These are phyloP conservation scores for Dactylellina haptotyla DNA, from an alignment of 2,329 filamentous ascomycete genomes.

Conservation along the genomic window DNA sequence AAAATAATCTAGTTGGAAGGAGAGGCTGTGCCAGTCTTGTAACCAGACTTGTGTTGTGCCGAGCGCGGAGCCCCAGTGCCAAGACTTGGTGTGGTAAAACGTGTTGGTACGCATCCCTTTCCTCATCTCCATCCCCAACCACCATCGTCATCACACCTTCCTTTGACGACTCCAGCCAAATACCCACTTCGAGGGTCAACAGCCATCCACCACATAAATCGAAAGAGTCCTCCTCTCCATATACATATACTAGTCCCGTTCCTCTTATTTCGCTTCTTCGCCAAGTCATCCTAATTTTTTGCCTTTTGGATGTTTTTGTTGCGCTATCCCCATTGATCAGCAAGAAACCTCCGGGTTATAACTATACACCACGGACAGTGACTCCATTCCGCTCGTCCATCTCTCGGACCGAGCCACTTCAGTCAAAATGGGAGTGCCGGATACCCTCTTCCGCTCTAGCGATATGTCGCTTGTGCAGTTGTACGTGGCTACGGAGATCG, in stretches of 20 bases:
- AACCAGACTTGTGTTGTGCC: too few species aligned
- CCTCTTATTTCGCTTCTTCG: not conserved
- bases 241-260: too few species aligned
- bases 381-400: constrained; percentile 45
- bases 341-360: constrained; percentile 39
- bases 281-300: not conserved
- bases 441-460: constrained; percentile 99
- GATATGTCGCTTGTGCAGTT: constrained; percentile 99
- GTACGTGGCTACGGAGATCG: constrained; percentile 98
- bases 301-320: not conserved
- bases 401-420: constrained; percentile 34
- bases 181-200: too few species aligned
- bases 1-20: too few species aligned
- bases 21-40: too few species aligned
- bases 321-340: not conserved
- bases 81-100: constrained; percentile 26
- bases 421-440: constrained; percentile 73
- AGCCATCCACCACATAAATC: too few species aligned
- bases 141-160: constrained; percentile 45
- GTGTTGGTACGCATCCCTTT: constrained; percentile 38
- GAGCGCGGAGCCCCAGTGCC: constrained; percentile 2
- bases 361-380: constrained; percentile 44
- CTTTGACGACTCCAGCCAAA: too few species aligned
- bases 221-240: too few species aligned
- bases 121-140: constrained; percentile 31